Evolutionary conservation across 1,284 basidiomycete genomes (phyloP), one percentile per base, ranked within the genome.

Genomic region (Boletellus sp.): DNA sequence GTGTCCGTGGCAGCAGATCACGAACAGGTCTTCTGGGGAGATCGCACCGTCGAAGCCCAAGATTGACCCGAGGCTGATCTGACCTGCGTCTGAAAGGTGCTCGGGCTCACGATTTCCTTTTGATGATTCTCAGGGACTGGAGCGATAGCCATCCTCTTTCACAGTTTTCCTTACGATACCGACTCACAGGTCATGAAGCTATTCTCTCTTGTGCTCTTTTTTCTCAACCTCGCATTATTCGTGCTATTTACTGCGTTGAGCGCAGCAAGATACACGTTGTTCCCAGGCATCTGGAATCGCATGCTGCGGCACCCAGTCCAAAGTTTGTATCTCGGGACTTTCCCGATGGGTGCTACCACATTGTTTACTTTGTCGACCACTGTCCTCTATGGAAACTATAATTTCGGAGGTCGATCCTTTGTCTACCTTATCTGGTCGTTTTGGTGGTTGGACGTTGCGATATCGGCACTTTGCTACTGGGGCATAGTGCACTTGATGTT

Each of bases 281-380:
- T 79, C 65, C 81, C 81, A 1, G 72, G 78, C 15, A 67, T 83
- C 32, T 86, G 86, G 76, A 53, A 39, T 10, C 65, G 76, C 5
- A 80, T 85, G 69, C 61, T 86, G 21, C 71, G 67, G 16, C 82
- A 91, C 62, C 81, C 85, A 5, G 71, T 75, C 1, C 81, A 85
- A 48, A 83, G 85, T 56, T 73, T 91, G 48, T 91, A 81, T 62
- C 74, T 83, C 28, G 83, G 85, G 12, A 81, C 80, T 22, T 80
- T 86, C 50, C 81, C 86, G 0, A 91, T 91, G 86, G 87, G 81
- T 5, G 74, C 79, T 13, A 76, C 80, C 0, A 91, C 89, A 0
- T 71, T 91, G 32, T 75, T 91, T 51, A 80, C 74, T 38, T 68
- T 77, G 39, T 71, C 77, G 3, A 71, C 78, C 18, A 63, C 70